Base-by-base conservation (phyloP, 2,329 filamentous ascomycete species). In the Spiromastix sp. region DNA sequence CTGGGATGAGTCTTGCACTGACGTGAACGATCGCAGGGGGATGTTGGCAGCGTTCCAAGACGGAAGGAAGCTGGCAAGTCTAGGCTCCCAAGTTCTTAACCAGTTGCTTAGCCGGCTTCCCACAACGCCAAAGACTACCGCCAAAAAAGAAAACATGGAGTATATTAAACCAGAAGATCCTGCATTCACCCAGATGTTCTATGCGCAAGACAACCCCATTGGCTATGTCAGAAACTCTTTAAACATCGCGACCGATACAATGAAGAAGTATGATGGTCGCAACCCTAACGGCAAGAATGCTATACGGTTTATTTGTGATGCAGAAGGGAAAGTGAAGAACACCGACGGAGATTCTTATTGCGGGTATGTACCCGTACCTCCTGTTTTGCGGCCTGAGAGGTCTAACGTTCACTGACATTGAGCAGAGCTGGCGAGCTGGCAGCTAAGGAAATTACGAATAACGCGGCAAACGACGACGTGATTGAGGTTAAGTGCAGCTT, bases 1-100 rank as follows among this genome's bases (percentile, higher is more conserved):
- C 20, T 39, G 37, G 37, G 37, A 39, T 20, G 32, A 39, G 20
- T 24, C 37, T 5, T 39, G n/a, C n/a, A n/a, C n/a, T n/a, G n/a
- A n/a, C n/a, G n/a, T n/a, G n/a, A n/a, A n/a, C n/a, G n/a, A n/a
- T n/a, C n/a, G n/a, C n/a, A n/a, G n/a, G n/a, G n/a, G n/a, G n/a
- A n/a, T n/a, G n/a, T n/a, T n/a, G n/a, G n/a, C n/a, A n/a, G n/a
- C n/a, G n/a, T n/a, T n/a, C n/a, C n/a, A n/a, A n/a, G n/a, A n/a
- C n/a, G n/a, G n/a, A n/a, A n/a, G n/a, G n/a, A n/a, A n/a, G n/a
- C n/a, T n/a, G n/a, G n/a, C n/a, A n/a, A n/a, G n/a, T 32, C 33
- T 5, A 9, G 31, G 11, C 25, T 34, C 36, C 20, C n/a, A 21
- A 4, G 21, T 30, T 17, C 36, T 38, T 26, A 17, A 30, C 12